A percentile compares a stretch with the other conserved stretches of the same genome.
Conservation (phyloP, 2,329 filamentous ascomycete genomes). For the Thermomyces lanuginosus region DNA sequence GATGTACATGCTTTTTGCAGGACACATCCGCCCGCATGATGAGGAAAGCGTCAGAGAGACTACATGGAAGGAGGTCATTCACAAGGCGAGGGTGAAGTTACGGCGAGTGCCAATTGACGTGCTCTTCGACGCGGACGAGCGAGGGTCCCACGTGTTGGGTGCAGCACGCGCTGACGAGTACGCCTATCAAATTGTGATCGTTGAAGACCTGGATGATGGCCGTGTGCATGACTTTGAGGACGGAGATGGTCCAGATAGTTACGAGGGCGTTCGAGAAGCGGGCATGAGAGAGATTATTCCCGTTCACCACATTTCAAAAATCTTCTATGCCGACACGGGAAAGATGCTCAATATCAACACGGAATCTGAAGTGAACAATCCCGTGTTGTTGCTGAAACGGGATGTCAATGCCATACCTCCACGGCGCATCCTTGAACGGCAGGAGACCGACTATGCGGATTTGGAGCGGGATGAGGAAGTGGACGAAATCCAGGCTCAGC, state of each 20-base stretch:
- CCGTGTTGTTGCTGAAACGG: constrained; percentile 57
- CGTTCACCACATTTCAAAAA: constrained; percentile 65
- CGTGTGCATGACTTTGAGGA: constrained; percentile 52
- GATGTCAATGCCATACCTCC: constrained; percentile 49
- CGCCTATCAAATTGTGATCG: constrained; percentile 62
- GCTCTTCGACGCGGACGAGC: constrained; percentile 17
- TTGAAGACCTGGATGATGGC: constrained; percentile 66
- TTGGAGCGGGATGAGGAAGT: constrained; percentile 15
- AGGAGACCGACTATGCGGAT: constrained; percentile 22
- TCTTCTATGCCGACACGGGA: constrained; percentile 85
- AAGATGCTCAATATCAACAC: constrained; percentile 71
- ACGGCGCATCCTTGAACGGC: constrained; percentile 39
- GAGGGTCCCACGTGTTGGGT: constrained; percentile 15
- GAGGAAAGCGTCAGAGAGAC: constrained; percentile 46
- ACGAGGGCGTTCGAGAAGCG: constrained; percentile 44
- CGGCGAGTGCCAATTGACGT: constrained; percentile 49
- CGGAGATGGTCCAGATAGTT: constrained; percentile 38
- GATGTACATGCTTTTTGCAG: constrained; percentile 85
- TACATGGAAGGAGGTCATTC: constrained; percentile 91
- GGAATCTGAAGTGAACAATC: constrained; percentile 52
- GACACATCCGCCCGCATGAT: constrained; percentile 48
- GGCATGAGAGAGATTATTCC: constrained; percentile 52
- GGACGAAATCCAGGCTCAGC: constrained; percentile 26
- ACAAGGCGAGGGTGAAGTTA: constrained; percentile 76
- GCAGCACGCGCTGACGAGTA: constrained; percentile 45